These are phyloP conservation scores for Blastomyces silverae DNA, from an alignment of 2,329 filamentous ascomycete genomes.

Conservation along the genomic window DNA sequence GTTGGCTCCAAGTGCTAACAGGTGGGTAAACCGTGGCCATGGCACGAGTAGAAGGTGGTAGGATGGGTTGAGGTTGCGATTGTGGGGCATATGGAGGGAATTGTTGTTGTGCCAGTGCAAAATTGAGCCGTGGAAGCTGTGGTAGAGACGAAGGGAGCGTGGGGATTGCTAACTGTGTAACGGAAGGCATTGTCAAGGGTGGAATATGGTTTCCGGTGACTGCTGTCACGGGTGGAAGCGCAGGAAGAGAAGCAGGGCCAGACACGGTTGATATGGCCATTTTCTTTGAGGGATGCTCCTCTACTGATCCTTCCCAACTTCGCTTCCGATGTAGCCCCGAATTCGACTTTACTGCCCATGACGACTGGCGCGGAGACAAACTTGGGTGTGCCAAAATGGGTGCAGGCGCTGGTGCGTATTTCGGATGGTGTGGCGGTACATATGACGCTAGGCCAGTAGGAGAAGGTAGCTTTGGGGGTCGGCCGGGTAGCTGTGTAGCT, in stretches of 20 bases:
- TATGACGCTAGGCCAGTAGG: conserved; percentile 26
- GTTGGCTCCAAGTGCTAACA: conserved; percentile 48
- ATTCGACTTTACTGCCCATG: conserved; percentile 33
- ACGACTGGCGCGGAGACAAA: conserved; percentile 26
- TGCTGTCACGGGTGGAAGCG: conserved; percentile 25
- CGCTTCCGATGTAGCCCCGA: conserved; percentile 46
- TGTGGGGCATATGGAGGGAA: conserved; percentile 26
- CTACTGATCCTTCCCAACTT: conserved; percentile 49
- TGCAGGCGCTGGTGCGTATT: conserved; percentile 24
- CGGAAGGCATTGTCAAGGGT: conserved; percentile 31
- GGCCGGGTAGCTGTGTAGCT: neutral
- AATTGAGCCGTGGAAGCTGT: conserved; percentile 62
- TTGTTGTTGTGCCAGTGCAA: conserved; percentile 56
- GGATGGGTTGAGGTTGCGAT: conserved; percentile 13
- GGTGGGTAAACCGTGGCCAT: conserved; percentile 69
- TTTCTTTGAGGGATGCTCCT: conserved; percentile 54
- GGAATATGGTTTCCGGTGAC: conserved; percentile 29
- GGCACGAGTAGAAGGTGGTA: conserved; percentile 45
- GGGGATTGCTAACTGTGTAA: conserved; percentile 33
- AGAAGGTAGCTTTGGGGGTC: conserved; percentile 35
- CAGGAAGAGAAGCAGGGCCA: conserved; percentile 24
- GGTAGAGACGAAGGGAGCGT: conserved; percentile 35
- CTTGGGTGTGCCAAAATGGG: conserved; percentile 22
- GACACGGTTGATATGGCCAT: conserved; percentile 26
- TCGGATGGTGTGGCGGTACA: neutral